Percentiles rank a stretch among this genome's conserved stretches.
phyloP scores from a whole-genome alignment of 2,329 filamentous ascomycete genomes.

The Elsinoe perseae region DNA sequence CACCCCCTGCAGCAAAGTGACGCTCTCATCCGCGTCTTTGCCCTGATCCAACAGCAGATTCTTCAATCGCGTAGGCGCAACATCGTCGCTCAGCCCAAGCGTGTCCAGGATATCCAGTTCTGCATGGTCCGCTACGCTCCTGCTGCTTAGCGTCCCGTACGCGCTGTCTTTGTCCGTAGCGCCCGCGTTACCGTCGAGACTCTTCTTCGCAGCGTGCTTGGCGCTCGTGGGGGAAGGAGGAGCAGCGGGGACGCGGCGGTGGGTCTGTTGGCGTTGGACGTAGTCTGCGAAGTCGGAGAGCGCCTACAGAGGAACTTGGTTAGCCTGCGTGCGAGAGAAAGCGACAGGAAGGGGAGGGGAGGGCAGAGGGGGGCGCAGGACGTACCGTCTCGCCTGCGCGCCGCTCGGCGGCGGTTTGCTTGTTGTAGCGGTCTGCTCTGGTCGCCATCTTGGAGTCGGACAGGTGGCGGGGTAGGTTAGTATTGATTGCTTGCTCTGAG shows the following conservation, averaged over 20 bases:
- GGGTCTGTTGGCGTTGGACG: constrained; percentile 83
- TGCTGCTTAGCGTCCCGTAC: constrained; percentile 25
- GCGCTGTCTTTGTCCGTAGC: constrained; percentile 24
- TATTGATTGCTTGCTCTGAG: background rate
- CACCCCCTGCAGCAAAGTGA: constrained; percentile 56
- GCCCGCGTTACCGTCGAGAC: constrained; percentile 51
- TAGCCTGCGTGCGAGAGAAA: background rate
- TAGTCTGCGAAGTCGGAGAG: constrained; percentile 97
- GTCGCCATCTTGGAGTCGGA: constrained; percentile 26
- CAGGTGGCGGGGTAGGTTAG: constrained; percentile 9
- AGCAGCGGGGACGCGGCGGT: constrained; percentile 43
- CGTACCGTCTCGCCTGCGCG: constrained; percentile 77
- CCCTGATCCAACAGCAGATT: constrained; percentile 60
- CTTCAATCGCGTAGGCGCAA: constrained; percentile 61
- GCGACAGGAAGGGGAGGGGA: background rate
- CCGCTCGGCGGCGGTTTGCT: constrained; percentile 63
- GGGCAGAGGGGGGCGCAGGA: background rate
- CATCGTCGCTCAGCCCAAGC: constrained; percentile 63
- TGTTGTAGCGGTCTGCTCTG: constrained; percentile 30
- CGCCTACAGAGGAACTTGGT: constrained; percentile 45
- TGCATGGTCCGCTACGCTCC: constrained; percentile 59
- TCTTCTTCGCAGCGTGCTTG: constrained; percentile 25
- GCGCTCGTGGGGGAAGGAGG: constrained; percentile 24
- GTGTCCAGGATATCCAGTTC: constrained; percentile 86
- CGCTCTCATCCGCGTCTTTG: constrained; percentile 50